These are phyloP conservation scores for Geotrichum phurueaensis DNA, from an alignment of 1,139 yeast species.

Conservation along the genomic window DNA sequence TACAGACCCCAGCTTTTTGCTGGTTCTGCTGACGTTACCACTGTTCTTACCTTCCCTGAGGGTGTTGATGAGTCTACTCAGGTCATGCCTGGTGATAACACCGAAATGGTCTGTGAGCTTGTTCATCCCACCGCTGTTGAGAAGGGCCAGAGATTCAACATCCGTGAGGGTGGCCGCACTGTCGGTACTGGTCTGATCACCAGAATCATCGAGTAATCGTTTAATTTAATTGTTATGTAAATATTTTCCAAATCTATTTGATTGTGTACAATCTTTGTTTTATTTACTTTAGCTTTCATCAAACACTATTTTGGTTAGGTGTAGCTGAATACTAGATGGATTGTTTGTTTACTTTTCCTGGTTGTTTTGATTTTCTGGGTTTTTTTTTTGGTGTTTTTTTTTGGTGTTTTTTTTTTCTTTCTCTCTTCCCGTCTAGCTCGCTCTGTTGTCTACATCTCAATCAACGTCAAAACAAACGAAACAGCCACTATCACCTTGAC, in stretches of 20 bases:
- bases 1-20: constrained; percentile 97
- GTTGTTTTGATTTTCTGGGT: neutral
- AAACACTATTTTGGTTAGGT: neutral
- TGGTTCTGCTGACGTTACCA: constrained; percentile 95
- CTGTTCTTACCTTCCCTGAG: constrained; percentile 84
- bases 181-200: constrained; percentile 98
- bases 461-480: neutral
- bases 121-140: constrained; percentile 91
- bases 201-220: constrained; percentile 68
- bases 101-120: constrained; percentile 91
- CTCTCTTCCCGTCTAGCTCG: neutral
- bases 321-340: neutral
- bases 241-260: neutral
- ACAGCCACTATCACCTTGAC: neutral
- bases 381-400: neutral
- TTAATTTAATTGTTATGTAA: constrained; percentile 12
- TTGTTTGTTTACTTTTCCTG: neutral
- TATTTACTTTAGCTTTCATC: neutral
- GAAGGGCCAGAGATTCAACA: constrained; percentile 95
- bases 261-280: neutral
- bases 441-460: neutral
- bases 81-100: constrained; percentile 97
- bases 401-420: neutral
- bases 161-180: constrained; percentile 99
- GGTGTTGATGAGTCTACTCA: constrained; percentile 80